Base-by-base conservation (phyloP, 345 rosid species). In the Sisymbrium altissimum region DNA sequence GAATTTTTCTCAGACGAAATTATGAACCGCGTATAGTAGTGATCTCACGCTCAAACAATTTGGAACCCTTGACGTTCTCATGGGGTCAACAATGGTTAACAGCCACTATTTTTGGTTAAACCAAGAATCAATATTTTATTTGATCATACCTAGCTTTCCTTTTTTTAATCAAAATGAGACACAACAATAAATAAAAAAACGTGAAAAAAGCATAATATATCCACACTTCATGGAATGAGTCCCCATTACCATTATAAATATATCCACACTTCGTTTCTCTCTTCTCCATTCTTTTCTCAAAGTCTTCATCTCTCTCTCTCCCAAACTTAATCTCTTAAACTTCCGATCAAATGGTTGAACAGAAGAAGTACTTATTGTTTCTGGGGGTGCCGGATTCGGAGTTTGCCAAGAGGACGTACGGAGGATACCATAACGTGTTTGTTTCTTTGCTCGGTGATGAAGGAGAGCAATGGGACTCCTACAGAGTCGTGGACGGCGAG, bases 341-440 rank as follows among this genome's bases (percentile, higher is more conserved):
- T 57, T 57, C 7, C 18, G 36, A 59, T n/a, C 4, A 36, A 61
- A 73, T 73, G 77, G 71, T 43, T 64, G 65, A 33, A 25, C 77
- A 64, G 9, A 85, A 70, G 77, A 81, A 88, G 59, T 91, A 79
- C 54, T 73, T 83, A 43, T 82, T 93, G 43, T 63, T 90, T 40
- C 80, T 82, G 2, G 93, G 90, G 1, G 86, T 86, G 2, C 83
- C 85, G n/a, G 98, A 90, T 60, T 84, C 97, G 0, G 93, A 86
- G 2, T 89, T 85, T 52, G 97, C 83, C 49, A 85, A 81, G 82
- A 78, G 77, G 59, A 81, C 79, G n/a, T 83, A 93, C 7, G 96
- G 93, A 9, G 93, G 98, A 14, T 93, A 93, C 79, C 84, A 83
- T 74, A 81, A 89, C 19, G 98, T 93, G 33, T 93, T 86, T 61